phyloP scores from a whole-genome alignment of 441 rosid species.

The Arabidopsis lyrata region DNA sequence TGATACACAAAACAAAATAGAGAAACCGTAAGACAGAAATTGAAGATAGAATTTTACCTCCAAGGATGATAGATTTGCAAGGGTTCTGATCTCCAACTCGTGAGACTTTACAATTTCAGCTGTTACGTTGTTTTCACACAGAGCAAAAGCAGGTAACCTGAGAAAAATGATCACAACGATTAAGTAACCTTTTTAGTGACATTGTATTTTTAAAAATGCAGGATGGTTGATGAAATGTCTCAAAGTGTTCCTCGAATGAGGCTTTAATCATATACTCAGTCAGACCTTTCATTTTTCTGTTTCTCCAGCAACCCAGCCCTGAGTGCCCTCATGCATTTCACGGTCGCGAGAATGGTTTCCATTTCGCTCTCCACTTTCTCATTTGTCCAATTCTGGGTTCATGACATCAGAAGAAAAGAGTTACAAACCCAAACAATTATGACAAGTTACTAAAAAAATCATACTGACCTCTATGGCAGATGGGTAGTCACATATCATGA shows the following conservation, averaged over 20 bases:
- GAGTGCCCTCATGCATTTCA: slow-evolving; percentile 75
- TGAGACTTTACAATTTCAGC: slow-evolving; percentile 56
- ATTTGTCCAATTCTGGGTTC: slow-evolving; percentile 70
- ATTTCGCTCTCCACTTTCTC: slow-evolving; percentile 68
- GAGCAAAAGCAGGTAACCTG: slow-evolving; percentile 84
- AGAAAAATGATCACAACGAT: slow-evolving; percentile 25
- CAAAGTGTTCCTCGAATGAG: neutral
- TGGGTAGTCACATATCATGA: slow-evolving; percentile 84
- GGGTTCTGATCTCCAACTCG: slow-evolving; percentile 75
- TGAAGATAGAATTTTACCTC: slow-evolving; percentile 51
- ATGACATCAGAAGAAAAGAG: slow-evolving; percentile 6
- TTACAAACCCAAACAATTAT: slow-evolving; percentile 20
- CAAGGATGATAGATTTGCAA: slow-evolving; percentile 70
- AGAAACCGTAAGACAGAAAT: neutral
- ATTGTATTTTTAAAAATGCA: neutral
- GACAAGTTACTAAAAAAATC: slow-evolving; percentile 27
- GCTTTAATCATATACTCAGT: slow-evolving; percentile 1
- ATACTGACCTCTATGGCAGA: slow-evolving; percentile 62
- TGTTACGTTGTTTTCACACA: slow-evolving; percentile 68
- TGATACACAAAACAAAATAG: neutral
- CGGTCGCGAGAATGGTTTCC: slow-evolving; percentile 76
- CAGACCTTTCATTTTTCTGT: slow-evolving; percentile 83
- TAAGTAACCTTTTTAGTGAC: neutral
- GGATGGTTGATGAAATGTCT: neutral
- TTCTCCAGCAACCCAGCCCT: slow-evolving; percentile 78